These are phyloP conservation scores for Rhizopogon roseolus DNA, from an alignment of 768 basidiomycete genomes.

Conservation along the genomic window DNA sequence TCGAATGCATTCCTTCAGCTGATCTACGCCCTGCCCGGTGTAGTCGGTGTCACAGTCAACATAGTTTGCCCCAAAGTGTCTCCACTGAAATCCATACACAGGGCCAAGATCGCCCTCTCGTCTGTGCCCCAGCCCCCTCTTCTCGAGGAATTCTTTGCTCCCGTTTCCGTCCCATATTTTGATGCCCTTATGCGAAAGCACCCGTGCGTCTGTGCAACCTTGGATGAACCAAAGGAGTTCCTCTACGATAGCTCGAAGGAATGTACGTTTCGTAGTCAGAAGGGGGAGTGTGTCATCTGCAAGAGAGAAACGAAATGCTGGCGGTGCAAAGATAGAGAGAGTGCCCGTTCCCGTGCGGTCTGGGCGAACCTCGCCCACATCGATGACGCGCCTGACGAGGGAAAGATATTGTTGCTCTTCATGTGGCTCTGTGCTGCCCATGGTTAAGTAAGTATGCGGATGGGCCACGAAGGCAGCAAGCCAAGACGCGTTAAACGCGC, in stretches of 20 bases:
- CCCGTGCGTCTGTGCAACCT: slow-evolving; percentile 76
- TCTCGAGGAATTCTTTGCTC: slow-evolving; percentile 79
- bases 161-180: slow-evolving; percentile 99
- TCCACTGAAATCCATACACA: slow-evolving; percentile 97
- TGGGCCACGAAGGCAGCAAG: background rate
- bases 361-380: slow-evolving; percentile 70
- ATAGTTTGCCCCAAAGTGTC: slow-evolving; percentile 89
- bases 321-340: slow-evolving; percentile 87
- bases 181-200: slow-evolving; percentile 76
- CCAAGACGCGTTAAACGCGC: background rate
- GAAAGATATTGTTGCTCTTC: slow-evolving; percentile 90
- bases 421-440: slow-evolving; percentile 32
- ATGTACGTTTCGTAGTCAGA: slow-evolving; percentile 93
- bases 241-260: slow-evolving; percentile 85
- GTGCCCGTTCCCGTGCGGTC: slow-evolving; percentile 97
- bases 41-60: slow-evolving; percentile 72
- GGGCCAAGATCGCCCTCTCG: slow-evolving; percentile 93
- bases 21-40: slow-evolving; percentile 84
- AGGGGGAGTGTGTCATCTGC: slow-evolving; percentile 72
- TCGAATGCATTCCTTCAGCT: slow-evolving; percentile 80
- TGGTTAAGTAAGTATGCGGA: background rate
- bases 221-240: slow-evolving; percentile 93
- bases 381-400: slow-evolving; percentile 74
- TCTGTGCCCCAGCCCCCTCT: slow-evolving; percentile 76
- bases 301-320: slow-evolving; percentile 85